Evolutionary conservation across 2,329 filamentous ascomycete genomes (phyloP).

Genomic region (Thelonectria olida): DNA sequence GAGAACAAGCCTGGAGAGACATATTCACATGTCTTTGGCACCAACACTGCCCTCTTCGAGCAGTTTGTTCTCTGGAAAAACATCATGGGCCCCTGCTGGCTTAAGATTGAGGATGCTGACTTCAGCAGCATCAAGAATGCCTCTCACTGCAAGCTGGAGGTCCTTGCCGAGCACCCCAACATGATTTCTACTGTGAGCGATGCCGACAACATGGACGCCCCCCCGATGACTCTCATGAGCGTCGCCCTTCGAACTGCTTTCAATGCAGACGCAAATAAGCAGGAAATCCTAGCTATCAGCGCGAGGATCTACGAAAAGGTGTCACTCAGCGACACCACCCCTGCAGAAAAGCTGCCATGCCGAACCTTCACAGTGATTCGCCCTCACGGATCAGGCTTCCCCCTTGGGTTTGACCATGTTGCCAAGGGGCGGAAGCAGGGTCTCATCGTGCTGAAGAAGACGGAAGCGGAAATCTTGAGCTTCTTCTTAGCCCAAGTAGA

Average conservation of each 20-base stretch:
- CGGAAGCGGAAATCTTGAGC: slow-evolving; percentile 84
- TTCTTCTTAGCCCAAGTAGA: slow-evolving; percentile 92
- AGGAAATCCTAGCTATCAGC: slow-evolving; percentile 92
- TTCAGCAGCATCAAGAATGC: slow-evolving; percentile 88
- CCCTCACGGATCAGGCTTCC: slow-evolving; percentile 79
- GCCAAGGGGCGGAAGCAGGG: slow-evolving; percentile 77
- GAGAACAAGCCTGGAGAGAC: slow-evolving; percentile 84
- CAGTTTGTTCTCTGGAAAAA: slow-evolving; percentile 99
- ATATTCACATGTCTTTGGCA: slow-evolving; percentile 93
- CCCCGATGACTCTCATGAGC: slow-evolving; percentile 96
- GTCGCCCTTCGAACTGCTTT: slow-evolving; percentile 87
- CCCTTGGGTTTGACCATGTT: slow-evolving; percentile 85
- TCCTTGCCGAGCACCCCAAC: slow-evolving; percentile 81
- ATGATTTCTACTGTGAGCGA: slow-evolving; percentile 78
- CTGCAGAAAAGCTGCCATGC: slow-evolving; percentile 87
- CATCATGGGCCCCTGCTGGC: slow-evolving; percentile 98
- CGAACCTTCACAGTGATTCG: slow-evolving; percentile 93
- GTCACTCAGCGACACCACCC: slow-evolving; percentile 84
- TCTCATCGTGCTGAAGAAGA: slow-evolving; percentile 81
- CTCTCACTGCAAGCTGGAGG: slow-evolving; percentile 96
- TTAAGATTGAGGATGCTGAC: slow-evolving; percentile 87
- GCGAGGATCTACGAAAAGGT: slow-evolving; percentile 93
- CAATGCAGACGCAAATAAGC: slow-evolving; percentile 93
- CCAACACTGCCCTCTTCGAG: slow-evolving; percentile 93
- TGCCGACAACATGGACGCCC: slow-evolving; percentile 81